Evolutionary conservation across 139 green algal species (phyloP), one percentile per base, ranked within the genome.

Genomic region (Volvox africanus): DNA sequence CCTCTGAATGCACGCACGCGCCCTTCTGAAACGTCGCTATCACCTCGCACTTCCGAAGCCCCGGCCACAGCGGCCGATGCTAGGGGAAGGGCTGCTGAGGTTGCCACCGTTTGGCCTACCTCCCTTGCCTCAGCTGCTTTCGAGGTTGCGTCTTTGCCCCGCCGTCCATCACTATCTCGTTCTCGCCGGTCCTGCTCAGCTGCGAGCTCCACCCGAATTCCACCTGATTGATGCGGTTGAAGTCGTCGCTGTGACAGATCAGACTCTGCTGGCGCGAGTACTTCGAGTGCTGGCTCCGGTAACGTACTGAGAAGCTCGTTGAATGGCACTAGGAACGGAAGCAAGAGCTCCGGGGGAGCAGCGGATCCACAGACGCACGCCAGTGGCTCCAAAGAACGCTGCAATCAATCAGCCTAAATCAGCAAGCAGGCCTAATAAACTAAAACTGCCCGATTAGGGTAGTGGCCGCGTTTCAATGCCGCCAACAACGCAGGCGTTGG

Each of bases 321-420:
- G 11, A 90, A 55, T 12, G 86, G 86, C 0, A 12, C 30, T 32
- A 90, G 44, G 50, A 18, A n/a, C 0, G 86, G 73, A 0, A 90
- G 50, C 50, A 90, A 55, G 14, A 90, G 86, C 9, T 90, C 86
- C 12, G 86, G 86, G 0, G 86, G 86, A 5, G 73, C 86, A 19
- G 83, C 86, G 0, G 86, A 19, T 32, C 86, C 86, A n/a, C 16
- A 32, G 28, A 91, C 33, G 76, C 33, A 1, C 24, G 76, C 75
- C 33, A 91, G 76, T 1, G 76, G 76, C 22, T 14, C 24, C 61
- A 91, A 75, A 0, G 87, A 75, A 50, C 1, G 13, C 71, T 90
- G 71, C 13, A n/a, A 82, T 36, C 44, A 55, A 5, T 55, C 44
- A 55, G 44, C 44, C n/a, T n/a, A 55, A 5, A 5, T 5, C 44